Evolutionary conservation across 2,329 filamentous ascomycete genomes (phyloP).

Genomic region (Coniochaeta pulveracea): DNA sequence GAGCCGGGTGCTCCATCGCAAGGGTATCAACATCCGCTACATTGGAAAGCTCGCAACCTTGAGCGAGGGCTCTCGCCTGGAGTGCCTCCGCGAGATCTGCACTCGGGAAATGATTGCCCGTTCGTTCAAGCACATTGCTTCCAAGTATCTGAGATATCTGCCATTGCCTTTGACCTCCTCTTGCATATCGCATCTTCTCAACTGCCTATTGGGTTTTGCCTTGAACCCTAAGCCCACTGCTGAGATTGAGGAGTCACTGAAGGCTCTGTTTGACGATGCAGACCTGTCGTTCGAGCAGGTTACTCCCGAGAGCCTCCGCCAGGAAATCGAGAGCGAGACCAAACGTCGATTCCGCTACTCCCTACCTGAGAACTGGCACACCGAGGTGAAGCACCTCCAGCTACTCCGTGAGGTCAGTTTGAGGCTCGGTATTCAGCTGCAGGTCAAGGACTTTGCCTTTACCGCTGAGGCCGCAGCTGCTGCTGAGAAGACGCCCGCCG

Average conservation of each 20-base stretch:
- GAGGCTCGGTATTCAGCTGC: conserved; percentile 82
- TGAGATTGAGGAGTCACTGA: conserved; percentile 65
- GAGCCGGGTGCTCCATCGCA: conserved; percentile 82
- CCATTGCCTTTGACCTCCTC: conserved; percentile 70
- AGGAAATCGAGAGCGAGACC: conserved; percentile 62
- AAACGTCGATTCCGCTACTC: conserved; percentile 65
- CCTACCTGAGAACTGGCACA: conserved; percentile 57
- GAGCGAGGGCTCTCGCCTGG: conserved; percentile 58
- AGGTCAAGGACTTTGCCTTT: conserved; percentile 67
- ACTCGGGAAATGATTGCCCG: conserved; percentile 91
- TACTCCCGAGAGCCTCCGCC: conserved; percentile 60
- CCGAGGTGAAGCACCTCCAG: conserved; percentile 62
- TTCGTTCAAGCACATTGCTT: conserved; percentile 86
- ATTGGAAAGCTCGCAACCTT: conserved; percentile 72
- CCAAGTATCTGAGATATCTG: conserved; percentile 67
- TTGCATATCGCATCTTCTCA: conserved; percentile 78
- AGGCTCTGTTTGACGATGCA: conserved; percentile 66
- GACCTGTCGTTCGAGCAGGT: conserved; percentile 73
- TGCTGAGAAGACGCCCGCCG: conserved; percentile 19
- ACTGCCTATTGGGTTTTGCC: conserved; percentile 74
- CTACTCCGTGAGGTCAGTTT: conserved; percentile 80
- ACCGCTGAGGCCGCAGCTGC: conserved; percentile 27
- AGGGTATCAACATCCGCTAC: conserved; percentile 94
- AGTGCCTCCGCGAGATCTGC: conserved; percentile 66
- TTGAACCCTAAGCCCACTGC: conserved; percentile 69